Percentiles rank a stretch among this genome's conserved stretches.
Conservation (phyloP, 306 rosid genomes). For the Sophora flavescens region DNA sequence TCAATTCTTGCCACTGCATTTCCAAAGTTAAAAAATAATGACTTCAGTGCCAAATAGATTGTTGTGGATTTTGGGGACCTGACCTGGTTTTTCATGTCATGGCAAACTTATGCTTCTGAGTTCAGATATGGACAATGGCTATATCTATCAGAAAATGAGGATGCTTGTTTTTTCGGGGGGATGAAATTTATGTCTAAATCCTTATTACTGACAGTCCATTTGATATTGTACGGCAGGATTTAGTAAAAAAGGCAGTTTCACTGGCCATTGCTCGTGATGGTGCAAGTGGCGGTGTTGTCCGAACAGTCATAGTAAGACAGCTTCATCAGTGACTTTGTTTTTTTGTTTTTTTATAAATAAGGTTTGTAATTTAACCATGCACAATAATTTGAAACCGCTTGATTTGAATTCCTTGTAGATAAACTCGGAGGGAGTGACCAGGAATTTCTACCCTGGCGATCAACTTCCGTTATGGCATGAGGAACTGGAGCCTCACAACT, state of each 20-base stretch:
- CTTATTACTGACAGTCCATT: conserved; percentile 28
- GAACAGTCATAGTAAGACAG: conserved; percentile 84
- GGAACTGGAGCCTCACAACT: conserved; percentile 83
- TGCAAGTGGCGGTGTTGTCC: conserved; percentile 99
- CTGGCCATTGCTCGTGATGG: conserved; percentile 98
- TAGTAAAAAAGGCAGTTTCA: conserved; percentile 93
- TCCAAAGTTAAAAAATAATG: conserved; percentile 8
- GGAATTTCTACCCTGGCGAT: conserved; percentile 85
- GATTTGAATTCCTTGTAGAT: conserved; percentile 64
- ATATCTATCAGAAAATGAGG: not conserved
- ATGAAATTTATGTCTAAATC: conserved; percentile 16
- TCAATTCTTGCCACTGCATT: conserved; percentile 32
- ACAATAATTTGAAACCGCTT: conserved; percentile 12
- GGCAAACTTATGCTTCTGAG: not conserved
- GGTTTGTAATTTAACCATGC: not conserved
- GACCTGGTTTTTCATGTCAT: not conserved
- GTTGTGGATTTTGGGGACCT: conserved; percentile 30
- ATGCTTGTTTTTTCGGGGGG: not conserved
- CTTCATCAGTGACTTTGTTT: not conserved
- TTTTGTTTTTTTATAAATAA: not conserved
- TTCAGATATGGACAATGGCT: conserved; percentile 6
- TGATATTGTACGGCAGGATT: conserved; percentile 57
- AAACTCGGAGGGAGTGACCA: conserved; percentile 89
- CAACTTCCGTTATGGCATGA: conserved; percentile 92
- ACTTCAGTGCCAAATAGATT: not conserved